Percentiles rank a stretch among this genome's conserved stretches.
Evolutionary conservation across 345 rosid genomes (phyloP).

Genomic region (Melaleuca quinquenervia): DNA sequence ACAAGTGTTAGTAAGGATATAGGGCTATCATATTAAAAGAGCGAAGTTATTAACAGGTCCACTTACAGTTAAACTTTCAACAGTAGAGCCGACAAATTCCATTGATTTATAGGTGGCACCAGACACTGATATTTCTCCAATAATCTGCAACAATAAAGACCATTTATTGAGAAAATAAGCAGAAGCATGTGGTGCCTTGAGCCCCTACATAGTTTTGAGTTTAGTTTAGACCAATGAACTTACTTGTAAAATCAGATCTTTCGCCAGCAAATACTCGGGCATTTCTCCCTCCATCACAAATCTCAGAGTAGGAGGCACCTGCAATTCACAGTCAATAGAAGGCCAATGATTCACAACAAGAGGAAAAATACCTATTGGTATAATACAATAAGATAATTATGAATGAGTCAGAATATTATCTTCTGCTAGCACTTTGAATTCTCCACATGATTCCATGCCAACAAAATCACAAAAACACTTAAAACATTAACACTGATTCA

Average conservation of each 20-base stretch:
- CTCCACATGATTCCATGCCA: neutral
- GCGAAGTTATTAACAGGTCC: neutral
- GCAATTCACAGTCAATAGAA: constrained; percentile 3
- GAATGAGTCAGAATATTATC: neutral
- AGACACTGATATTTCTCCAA: constrained; percentile 94
- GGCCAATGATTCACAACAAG: neutral
- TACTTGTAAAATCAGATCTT: constrained; percentile 97
- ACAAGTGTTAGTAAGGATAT: neutral
- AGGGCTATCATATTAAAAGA: neutral
- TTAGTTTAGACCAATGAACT: constrained; percentile 8
- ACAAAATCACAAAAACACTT: neutral
- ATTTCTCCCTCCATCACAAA: constrained; percentile 97
- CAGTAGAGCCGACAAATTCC: constrained; percentile 90
- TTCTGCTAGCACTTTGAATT: neutral
- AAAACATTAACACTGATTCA: neutral
- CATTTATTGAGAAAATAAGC: neutral
- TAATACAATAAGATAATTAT: neutral
- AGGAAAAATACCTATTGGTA: neutral
- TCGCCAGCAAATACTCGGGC: constrained; percentile 82
- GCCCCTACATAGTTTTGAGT: neutral
- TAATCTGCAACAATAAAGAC: constrained; percentile 36
- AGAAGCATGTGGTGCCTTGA: neutral
- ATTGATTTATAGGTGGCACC: constrained; percentile 97
- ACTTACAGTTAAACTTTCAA: constrained; percentile 79
- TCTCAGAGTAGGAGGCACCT: constrained; percentile 95